Conservation (phyloP, 768 basidiomycete species). For the Russula sp. region DNA sequence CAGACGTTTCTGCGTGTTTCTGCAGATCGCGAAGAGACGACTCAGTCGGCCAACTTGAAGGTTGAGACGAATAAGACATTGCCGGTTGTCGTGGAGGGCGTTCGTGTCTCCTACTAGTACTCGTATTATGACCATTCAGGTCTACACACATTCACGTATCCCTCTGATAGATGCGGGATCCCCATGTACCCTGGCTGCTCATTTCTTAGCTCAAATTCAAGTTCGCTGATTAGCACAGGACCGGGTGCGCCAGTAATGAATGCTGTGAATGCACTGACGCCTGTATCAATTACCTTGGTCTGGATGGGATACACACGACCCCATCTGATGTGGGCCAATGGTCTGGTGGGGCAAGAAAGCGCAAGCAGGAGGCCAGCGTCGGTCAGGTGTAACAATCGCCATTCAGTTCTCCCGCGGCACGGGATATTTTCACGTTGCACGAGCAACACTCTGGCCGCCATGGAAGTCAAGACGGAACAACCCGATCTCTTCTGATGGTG, state of each 20-base stretch:
- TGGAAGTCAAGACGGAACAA: conserved; percentile 16
- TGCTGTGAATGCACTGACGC: conserved; percentile 15
- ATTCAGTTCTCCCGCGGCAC: background rate
- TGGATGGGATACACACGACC: conserved; percentile 3
- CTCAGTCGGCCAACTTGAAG: conserved; percentile 23
- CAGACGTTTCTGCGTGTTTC: conserved; percentile 24
- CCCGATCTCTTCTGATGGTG: conserved; percentile 1
- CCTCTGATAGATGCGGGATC: conserved; percentile 12
- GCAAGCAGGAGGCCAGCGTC: conserved; percentile 16
- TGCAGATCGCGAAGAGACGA: conserved; percentile 24
- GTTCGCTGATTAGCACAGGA: background rate
- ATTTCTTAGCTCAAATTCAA: conserved; percentile 1
- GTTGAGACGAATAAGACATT: conserved; percentile 22
- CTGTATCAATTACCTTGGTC: conserved; percentile 13
- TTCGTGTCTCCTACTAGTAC: conserved; percentile 5
- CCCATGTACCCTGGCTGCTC: background rate
- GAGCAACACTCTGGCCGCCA: conserved; percentile 1
- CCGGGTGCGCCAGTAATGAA: background rate
- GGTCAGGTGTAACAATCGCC: background rate
- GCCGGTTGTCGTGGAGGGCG: conserved; percentile 23
- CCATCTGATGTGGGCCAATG: conserved; percentile 1
- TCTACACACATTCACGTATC: background rate
- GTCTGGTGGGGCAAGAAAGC: conserved; percentile 9
- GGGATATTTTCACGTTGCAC: background rate
- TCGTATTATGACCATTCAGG: background rate